Base-by-base conservation (phyloP, 2,329 filamentous ascomycete genomes). In the Nemania sp. region DNA sequence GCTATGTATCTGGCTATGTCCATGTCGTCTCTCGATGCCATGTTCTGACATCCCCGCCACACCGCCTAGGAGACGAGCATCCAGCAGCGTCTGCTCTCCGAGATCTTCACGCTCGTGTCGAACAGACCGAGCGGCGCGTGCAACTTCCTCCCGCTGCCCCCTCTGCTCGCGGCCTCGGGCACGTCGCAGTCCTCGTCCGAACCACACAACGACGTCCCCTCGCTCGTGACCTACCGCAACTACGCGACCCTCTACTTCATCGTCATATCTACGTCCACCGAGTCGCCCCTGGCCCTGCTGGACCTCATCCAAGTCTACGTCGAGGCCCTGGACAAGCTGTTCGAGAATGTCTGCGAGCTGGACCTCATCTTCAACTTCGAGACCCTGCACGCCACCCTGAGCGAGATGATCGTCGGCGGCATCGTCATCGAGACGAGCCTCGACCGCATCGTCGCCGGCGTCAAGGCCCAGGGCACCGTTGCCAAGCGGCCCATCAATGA, bases 361-460 rank as follows among this genome's bases (percentile, higher is more conserved):
- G 93, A 99, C 76, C 83, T 99, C 68, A 99, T 99, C 75, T 99
- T 99, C 81, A 98, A 98, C 75, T 99, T 97, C 70, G 95, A 99
- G 83, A 96, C 92, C 15, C 82, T 99, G 71, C 95, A 99, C 80
- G 90, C 94, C 9, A 88, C 92, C 15, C 80, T 98, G 10, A 88
- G 87, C 59, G 94, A 98, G 81, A 96, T 98, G 91, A 90, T 98
- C 58, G 91, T 97, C 15, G 94, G 94, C 13, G 94, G 94, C 1
- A 92, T 97, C 13, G 94, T 98, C 15, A 88, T 98, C 21, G 94
- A 98, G 79, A 97, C 94, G 34, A 91, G 89, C 69, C 78, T 96
- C 63, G 92, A 97, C 59, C 88, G 88, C 74, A 95, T 98, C 56
- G 90, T 97, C 4, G 85, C 91, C 35, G 93, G 91, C 1, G 94